phyloP scores from a whole-genome alignment of 2,329 filamentous ascomycete species.

The Westerdykella ornata region DNA sequence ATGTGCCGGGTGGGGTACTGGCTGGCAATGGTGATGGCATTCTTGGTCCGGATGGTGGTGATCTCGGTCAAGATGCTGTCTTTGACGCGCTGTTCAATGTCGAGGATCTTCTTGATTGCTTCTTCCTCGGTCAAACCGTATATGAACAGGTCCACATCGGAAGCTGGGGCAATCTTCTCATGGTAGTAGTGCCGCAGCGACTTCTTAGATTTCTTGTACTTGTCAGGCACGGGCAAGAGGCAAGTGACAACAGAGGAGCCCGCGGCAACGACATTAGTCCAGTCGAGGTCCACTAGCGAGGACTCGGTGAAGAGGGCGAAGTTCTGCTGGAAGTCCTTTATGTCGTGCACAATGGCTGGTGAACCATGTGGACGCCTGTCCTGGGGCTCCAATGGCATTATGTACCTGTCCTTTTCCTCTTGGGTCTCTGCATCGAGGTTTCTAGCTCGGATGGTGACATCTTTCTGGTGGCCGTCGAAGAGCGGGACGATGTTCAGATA shows the following conservation, averaged over 20 bases:
- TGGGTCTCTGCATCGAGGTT: conserved; percentile 52
- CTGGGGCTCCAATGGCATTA: conserved; percentile 59
- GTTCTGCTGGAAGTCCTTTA: conserved; percentile 69
- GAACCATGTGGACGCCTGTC: conserved; percentile 58
- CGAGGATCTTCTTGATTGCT: conserved; percentile 74
- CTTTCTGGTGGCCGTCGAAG: conserved; percentile 50
- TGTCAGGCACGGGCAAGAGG: conserved; percentile 58
- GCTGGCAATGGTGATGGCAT: conserved; percentile 77
- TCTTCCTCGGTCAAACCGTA: conserved; percentile 72
- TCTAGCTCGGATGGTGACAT: conserved; percentile 58
- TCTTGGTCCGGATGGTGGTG: conserved; percentile 77
- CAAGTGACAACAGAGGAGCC: conserved; percentile 77
- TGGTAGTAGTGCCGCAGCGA: conserved; percentile 61
- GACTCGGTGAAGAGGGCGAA: conserved; percentile 78
- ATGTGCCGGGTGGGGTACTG: conserved; percentile 79
- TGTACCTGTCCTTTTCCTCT: conserved; percentile 57
- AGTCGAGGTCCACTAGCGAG: conserved; percentile 67
- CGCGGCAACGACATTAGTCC: conserved; percentile 74
- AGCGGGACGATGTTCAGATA: conserved; percentile 60
- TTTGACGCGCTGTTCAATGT: conserved; percentile 68
- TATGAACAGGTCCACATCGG: conserved; percentile 80
- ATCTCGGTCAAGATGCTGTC: conserved; percentile 77
- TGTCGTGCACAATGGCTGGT: conserved; percentile 58
- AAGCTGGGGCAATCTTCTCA: conserved; percentile 71
- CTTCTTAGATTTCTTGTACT: conserved; percentile 37